Evolutionary conservation across 179 eudicot genomes (phyloP).

Genomic region (Gypsophila paniculata): DNA sequence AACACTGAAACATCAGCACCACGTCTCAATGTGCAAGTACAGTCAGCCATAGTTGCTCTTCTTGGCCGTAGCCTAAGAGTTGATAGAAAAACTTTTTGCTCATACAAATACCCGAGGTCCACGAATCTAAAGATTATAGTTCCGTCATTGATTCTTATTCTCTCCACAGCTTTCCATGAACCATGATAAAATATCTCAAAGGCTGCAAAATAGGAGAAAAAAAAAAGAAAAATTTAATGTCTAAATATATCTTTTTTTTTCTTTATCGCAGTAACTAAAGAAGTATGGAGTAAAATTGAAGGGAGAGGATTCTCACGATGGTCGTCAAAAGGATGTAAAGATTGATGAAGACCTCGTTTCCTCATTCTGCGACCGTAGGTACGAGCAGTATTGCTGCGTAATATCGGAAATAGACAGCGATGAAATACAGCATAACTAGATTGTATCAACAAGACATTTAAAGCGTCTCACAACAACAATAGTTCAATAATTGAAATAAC

Average conservation of each 20-base stretch:
- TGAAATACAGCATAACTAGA: background rate
- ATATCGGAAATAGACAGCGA: background rate
- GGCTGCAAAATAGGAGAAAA: constrained; percentile 43
- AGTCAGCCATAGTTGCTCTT: constrained; percentile 60
- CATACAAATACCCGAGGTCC: constrained; percentile 46
- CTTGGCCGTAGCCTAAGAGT: constrained; percentile 74
- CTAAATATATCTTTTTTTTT: background rate
- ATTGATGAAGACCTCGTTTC: constrained; percentile 27
- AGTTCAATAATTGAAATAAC: constrained; percentile 3
- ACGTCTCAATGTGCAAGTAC: constrained; percentile 75
- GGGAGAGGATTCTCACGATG: constrained; percentile 29
- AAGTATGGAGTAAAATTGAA: background rate
- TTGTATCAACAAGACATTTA: background rate
- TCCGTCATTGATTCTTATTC: constrained; percentile 53
- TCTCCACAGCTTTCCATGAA: constrained; percentile 68
- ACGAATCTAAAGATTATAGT: constrained; percentile 39
- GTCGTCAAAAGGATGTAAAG: constrained; percentile 39
- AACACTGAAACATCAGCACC: constrained; percentile 74
- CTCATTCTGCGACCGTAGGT: constrained; percentile 17
- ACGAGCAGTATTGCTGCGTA: background rate
- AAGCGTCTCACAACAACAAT: background rate
- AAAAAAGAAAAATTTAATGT: background rate
- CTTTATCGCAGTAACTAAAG: background rate
- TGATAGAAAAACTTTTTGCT: constrained; percentile 50
- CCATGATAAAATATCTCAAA: constrained; percentile 63